A percentile compares a stretch with the other conserved stretches of the same genome.
Conservation (phyloP, 2,329 filamentous ascomycete genomes). For the Exophiala viscosa region DNA sequence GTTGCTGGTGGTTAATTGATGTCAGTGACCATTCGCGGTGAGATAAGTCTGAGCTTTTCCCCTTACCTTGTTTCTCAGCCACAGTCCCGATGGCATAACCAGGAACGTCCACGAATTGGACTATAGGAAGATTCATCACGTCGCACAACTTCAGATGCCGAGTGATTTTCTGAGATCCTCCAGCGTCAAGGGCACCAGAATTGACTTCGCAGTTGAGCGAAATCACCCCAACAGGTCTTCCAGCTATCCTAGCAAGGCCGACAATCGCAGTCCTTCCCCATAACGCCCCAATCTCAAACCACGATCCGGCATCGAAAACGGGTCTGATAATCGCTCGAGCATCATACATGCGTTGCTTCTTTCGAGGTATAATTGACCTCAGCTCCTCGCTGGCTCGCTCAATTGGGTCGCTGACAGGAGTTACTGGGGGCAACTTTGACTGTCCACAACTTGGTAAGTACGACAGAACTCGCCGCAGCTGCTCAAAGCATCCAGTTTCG, state of each 20-base stretch:
- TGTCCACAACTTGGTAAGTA: constrained; percentile 58
- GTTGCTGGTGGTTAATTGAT: constrained; percentile 49
- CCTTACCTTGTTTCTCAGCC: constrained; percentile 44
- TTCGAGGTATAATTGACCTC: constrained; percentile 57
- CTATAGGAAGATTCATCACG: constrained; percentile 60
- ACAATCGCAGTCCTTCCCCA: constrained; percentile 62
- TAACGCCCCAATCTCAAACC: constrained; percentile 61
- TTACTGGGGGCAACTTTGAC: constrained; percentile 48
- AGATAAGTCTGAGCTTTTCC: neutral
- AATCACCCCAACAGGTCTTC: constrained; percentile 58
- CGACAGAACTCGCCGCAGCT: constrained; percentile 54
- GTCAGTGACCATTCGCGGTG: neutral
- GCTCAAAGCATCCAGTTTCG: constrained; percentile 59
- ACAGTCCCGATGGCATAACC: constrained; percentile 61
- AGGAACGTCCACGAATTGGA: constrained; percentile 62
- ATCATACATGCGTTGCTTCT: constrained; percentile 59
- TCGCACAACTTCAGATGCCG: constrained; percentile 61
- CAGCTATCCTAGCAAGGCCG: constrained; percentile 57
- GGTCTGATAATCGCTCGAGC: constrained; percentile 54
- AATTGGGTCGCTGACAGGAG: constrained; percentile 47
- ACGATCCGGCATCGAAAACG: constrained; percentile 54
- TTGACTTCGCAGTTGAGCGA: constrained; percentile 60
- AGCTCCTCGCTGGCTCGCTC: constrained; percentile 49
- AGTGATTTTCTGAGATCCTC: constrained; percentile 59
- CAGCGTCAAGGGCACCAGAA: constrained; percentile 58